These are phyloP conservation scores for Quercus variabilis DNA, from an alignment of 306 rosid species.

Conservation along the genomic window DNA sequence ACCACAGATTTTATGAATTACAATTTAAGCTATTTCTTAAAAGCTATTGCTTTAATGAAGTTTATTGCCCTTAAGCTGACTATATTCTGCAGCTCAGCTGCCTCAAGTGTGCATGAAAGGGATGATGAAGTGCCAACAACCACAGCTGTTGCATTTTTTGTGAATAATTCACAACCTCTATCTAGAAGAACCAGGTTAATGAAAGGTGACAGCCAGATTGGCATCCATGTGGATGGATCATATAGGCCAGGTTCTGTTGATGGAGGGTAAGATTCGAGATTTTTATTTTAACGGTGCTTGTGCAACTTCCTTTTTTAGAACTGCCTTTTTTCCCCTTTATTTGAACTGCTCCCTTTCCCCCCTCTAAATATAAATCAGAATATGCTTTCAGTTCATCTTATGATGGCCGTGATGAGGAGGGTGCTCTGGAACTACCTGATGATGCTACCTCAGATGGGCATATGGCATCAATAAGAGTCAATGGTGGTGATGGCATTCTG, in stretches of 20 bases:
- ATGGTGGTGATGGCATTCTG: slow-evolving; percentile 48
- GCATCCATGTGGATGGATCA: slow-evolving; percentile 68
- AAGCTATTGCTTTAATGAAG: slow-evolving; percentile 13
- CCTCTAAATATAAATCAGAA: slow-evolving; percentile 6
- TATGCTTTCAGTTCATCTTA: slow-evolving; percentile 62
- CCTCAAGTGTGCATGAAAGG: slow-evolving; percentile 62
- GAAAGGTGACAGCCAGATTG: slow-evolving; percentile 73
- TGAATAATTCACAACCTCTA: slow-evolving; percentile 68
- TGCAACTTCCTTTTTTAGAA: slow-evolving; percentile 19
- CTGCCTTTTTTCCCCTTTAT: background rate
- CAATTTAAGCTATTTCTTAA: background rate
- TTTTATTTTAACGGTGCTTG: slow-evolving; percentile 19
- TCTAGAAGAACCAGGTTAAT: slow-evolving; percentile 92
- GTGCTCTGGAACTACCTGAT: slow-evolving; percentile 48
- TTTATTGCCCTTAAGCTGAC: slow-evolving; percentile 26
- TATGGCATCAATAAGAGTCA: slow-evolving; percentile 39
- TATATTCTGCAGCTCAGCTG: slow-evolving; percentile 58
- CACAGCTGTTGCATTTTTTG: slow-evolving; percentile 63
- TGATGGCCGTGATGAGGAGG: slow-evolving; percentile 82
- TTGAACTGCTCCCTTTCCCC: slow-evolving; percentile 7
- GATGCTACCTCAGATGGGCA: slow-evolving; percentile 60
- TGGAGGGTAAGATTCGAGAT: slow-evolving; percentile 70
- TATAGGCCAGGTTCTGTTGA: slow-evolving; percentile 65
- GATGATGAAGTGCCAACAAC: slow-evolving; percentile 87
- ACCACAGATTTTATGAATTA: background rate